Evolutionary conservation across 139 green algal species (phyloP), one percentile per base, ranked within the genome.

Genomic region (Coccomyxa sp.): DNA sequence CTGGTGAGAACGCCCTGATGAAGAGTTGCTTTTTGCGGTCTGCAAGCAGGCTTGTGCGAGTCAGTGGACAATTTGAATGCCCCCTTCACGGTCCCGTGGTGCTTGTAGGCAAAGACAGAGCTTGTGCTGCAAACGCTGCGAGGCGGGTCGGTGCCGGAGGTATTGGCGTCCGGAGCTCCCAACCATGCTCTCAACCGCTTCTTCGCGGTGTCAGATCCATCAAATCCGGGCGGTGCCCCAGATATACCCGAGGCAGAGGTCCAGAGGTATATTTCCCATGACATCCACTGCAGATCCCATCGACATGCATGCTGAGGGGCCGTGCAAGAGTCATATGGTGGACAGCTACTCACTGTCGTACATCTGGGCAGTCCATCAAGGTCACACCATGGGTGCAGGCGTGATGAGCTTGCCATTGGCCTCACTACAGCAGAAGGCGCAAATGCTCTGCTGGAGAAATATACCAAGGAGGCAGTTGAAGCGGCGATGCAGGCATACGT

Each of bases 51-150:
- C n/a, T n/a, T n/a, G n/a, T n/a, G n/a, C n/a, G n/a, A n/a, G n/a
- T n/a, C n/a, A n/a, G n/a, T n/a, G 12, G 50, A 16, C 50, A 29
- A 16, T 12, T 16, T 12, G 12, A 16, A n/a, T n/a, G n/a, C n/a
- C n/a, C n/a, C n/a, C n/a, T n/a, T n/a, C n/a, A n/a, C n/a, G n/a
- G n/a, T n/a, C n/a, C n/a, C n/a, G n/a, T n/a, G n/a, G n/a, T n/a
- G 33, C 31, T 79, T 24, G 36, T 64, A 81, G 76, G 76, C 75
- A 24, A 81, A 81, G 39, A 81, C 76, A 44, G 76, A 81, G 39
- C 39, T 81, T 27, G 68, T 81, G 12, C 39, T 81, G 38, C 64
- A 73, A 70, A 34, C 64, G 8, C 39, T 81, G 9, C 71, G 76
- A 68, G 76, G 44, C 24, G 75, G 31, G 55, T 74, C 33, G 35